These are phyloP conservation scores for Hyaloperonospora brassicae DNA, from an alignment of 352 stramenopile species.

Conservation along the genomic window DNA sequence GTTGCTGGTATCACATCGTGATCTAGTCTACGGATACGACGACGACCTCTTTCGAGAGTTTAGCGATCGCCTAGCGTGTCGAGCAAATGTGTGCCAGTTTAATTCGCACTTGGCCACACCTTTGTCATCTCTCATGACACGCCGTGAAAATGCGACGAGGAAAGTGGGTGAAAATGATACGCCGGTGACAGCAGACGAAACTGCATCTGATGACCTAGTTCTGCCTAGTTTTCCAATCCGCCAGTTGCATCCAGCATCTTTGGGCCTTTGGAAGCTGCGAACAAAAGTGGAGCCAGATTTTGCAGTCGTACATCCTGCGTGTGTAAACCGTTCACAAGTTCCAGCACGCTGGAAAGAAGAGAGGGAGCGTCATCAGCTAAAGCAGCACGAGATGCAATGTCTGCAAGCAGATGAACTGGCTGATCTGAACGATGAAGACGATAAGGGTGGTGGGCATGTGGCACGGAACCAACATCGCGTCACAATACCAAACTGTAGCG, in stretches of 20 bases:
- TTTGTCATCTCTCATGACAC: conserved; percentile 11
- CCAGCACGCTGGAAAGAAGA: conserved; percentile 43
- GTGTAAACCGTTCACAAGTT: conserved; percentile 21
- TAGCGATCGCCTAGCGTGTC: conserved; percentile 30
- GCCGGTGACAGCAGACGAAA: conserved; percentile 13
- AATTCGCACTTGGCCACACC: conserved; percentile 11
- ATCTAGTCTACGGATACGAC: conserved; percentile 74
- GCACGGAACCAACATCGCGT: conserved; percentile 6
- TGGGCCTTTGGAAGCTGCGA: conserved; percentile 51
- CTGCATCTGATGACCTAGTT: conserved; percentile 27
- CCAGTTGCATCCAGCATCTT: conserved; percentile 50
- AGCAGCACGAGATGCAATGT: conserved; percentile 23
- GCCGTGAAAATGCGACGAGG: conserved; percentile 9
- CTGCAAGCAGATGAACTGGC: conserved; percentile 22
- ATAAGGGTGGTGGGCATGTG: conserved; percentile 19
- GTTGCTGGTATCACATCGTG: conserved; percentile 34
- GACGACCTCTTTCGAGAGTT: conserved; percentile 63
- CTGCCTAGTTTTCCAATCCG: conserved; percentile 29
- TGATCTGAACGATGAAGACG: conserved; percentile 18
- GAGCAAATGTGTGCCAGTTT: conserved; percentile 16
- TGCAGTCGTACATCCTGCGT: conserved; percentile 38
- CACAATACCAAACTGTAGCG: conserved; percentile 21
- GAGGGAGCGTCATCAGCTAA: conserved; percentile 21
- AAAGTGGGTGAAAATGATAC: conserved; percentile 13
- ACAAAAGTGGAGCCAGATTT: conserved; percentile 44